These are phyloP conservation scores for Globisporangium nagaii DNA, from an alignment of 352 stramenopile species.

Conservation along the genomic window DNA sequence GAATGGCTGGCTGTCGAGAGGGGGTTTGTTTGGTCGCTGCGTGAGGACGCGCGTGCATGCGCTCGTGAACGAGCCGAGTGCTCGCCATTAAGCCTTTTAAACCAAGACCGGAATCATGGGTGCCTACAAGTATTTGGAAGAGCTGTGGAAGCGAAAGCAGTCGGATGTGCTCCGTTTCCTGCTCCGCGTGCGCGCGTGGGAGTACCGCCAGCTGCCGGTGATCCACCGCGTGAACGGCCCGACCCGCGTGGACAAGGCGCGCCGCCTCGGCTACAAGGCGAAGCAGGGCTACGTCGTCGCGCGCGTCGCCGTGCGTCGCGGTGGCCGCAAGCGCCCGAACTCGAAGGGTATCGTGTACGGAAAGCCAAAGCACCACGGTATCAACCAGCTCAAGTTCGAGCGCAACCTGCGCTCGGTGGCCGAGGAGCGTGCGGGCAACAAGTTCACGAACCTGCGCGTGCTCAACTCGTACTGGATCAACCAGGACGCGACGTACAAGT, in stretches of 20 bases:
- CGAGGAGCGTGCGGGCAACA: constrained; percentile 97
- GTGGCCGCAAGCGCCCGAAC: constrained; percentile 99
- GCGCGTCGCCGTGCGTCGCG: constrained; percentile 95
- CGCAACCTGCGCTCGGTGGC: constrained; percentile 97
- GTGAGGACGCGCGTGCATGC: neutral
- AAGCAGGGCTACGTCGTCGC: constrained; percentile 99
- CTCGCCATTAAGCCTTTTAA: constrained; percentile 26
- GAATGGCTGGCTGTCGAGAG: constrained; percentile 12
- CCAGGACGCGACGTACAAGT: constrained; percentile 99
- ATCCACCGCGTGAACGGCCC: constrained; percentile 93
- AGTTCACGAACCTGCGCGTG: constrained; percentile 98
- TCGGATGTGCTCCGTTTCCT: constrained; percentile 99
- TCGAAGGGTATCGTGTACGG: constrained; percentile 99
- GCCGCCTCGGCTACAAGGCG: constrained; percentile 99
- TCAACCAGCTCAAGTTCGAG: constrained; percentile 99
- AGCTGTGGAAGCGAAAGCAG: constrained; percentile 99
- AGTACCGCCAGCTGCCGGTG: constrained; percentile 99
- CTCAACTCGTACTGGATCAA: constrained; percentile 99
- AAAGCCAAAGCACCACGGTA: constrained; percentile 99
- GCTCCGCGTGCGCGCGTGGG: constrained; percentile 95
- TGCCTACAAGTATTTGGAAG: constrained; percentile 99
- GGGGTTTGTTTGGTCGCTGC: neutral
- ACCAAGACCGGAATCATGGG: constrained; percentile 90
- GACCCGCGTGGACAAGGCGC: constrained; percentile 98
- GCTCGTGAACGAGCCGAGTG: neutral